These are phyloP conservation scores for Talaromyces trachyspermus DNA, from an alignment of 495 filamentous ascomycete genomes.

Conservation along the genomic window DNA sequence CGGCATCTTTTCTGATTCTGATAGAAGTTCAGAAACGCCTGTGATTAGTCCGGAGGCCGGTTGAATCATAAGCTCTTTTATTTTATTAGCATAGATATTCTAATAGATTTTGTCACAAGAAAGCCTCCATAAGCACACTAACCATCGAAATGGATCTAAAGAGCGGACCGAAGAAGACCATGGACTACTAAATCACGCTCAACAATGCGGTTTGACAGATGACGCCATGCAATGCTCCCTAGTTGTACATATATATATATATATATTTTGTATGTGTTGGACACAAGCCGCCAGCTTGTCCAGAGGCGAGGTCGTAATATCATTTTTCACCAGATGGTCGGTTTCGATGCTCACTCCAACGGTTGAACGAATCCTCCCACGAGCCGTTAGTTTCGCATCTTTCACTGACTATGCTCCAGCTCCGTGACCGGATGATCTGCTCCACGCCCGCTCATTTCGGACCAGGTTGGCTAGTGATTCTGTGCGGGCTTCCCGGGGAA, in stretches of 20 bases:
- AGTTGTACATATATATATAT: slow-evolving; percentile 5
- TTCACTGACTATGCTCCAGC: slow-evolving; percentile 75
- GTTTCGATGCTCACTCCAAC: slow-evolving; percentile 38
- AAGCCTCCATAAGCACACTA: neutral
- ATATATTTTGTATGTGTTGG: no score
- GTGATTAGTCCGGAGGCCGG: no score
- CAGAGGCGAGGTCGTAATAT: neutral
- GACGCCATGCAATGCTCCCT: slow-evolving; percentile 5
- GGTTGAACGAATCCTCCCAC: slow-evolving; percentile 59
- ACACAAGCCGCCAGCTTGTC: neutral
- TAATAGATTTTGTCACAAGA: neutral
- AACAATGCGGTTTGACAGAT: slow-evolving; percentile 1
- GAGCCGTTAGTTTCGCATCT: slow-evolving; percentile 54
- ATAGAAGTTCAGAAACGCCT: no score
- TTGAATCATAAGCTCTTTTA: no score
- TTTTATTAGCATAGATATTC: no score
- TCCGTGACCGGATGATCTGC: slow-evolving; percentile 73
- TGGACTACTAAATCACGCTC: neutral
- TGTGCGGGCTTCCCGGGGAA: slow-evolving; percentile 75
- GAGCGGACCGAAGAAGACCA: no score
- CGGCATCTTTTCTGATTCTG: no score
- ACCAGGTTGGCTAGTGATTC: slow-evolving; percentile 71
- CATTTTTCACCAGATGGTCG: neutral
- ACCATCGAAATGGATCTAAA: no score
- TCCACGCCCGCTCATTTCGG: slow-evolving; percentile 82